These are phyloP conservation scores for Fomitiporia mediterranea DNA, from an alignment of 1,284 basidiomycete genomes.

Conservation along the genomic window DNA sequence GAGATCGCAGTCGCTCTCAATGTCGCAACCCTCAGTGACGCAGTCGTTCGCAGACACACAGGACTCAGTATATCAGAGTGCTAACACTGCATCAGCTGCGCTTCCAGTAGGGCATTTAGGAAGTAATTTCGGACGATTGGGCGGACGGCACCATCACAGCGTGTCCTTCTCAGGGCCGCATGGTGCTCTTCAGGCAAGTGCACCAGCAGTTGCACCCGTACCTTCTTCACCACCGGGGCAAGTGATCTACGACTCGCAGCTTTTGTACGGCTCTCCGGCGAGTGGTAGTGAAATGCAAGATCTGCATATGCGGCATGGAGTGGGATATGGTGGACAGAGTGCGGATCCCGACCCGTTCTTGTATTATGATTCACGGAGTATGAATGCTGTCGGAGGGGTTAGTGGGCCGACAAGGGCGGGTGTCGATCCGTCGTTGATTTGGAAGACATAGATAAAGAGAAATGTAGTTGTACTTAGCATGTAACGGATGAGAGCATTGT, in stretches of 20 bases:
- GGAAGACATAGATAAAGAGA: conserved; percentile 1
- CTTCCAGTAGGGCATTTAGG: neutral
- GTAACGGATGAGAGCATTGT: too few species aligned
- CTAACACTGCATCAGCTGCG: neutral
- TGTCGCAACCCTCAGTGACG: conserved; percentile 3
- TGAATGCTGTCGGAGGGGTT: neutral
- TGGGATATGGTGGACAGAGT: neutral
- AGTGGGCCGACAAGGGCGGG: neutral
- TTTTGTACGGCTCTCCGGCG: neutral
- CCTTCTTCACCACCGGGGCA: neutral
- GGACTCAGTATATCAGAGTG: neutral
- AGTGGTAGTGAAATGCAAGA: neutral
- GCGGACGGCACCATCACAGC: conserved; percentile 6
- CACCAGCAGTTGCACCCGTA: neutral
- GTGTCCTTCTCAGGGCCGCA: neutral
- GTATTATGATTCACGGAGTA: neutral
- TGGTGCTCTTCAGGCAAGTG: neutral
- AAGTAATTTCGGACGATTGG: neutral
- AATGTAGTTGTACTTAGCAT: neutral
- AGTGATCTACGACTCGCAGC: conserved; percentile 7
- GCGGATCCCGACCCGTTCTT: conserved; percentile 2
- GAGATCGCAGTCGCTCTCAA: conserved; percentile 8
- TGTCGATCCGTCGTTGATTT: conserved; percentile 3
- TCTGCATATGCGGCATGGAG: neutral
- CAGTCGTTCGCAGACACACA: neutral